A percentile compares a stretch with the other conserved stretches of the same genome.
These are phyloP conservation scores for Xylariales sp. DNA, from an alignment of 2,329 filamentous ascomycete genomes.

Conservation along the genomic window DNA sequence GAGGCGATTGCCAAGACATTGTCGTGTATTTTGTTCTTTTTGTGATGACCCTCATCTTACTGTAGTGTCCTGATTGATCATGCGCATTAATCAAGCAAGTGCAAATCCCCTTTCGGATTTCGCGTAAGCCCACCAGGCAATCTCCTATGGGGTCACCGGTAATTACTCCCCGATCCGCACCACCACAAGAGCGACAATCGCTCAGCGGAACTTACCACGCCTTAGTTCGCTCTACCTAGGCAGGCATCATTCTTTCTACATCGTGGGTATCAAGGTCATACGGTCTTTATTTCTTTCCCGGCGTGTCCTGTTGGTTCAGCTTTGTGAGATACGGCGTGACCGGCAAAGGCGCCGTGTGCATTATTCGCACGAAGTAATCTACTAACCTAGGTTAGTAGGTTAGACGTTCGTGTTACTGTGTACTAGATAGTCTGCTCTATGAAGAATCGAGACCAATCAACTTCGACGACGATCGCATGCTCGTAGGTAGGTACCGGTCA, in stretches of 20 bases:
- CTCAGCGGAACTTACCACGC: background rate
- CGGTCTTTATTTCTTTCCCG: background rate
- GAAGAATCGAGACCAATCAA: background rate
- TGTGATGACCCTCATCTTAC: background rate
- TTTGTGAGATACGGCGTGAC: too few relatives aligned
- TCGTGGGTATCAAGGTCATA: too few relatives aligned
- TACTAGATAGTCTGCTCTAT: too few relatives aligned
- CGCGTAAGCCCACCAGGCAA: background rate
- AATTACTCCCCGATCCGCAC: constrained; percentile 1
- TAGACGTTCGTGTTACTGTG: too few relatives aligned
- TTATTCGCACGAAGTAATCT: too few relatives aligned
- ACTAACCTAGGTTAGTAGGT: too few relatives aligned
- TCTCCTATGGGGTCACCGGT: background rate
- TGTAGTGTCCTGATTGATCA: too few relatives aligned
- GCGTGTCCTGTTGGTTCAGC: background rate
- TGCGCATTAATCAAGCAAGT: background rate
- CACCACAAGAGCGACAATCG: background rate
- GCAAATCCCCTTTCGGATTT: background rate
- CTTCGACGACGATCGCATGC: background rate
- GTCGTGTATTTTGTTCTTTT: background rate
- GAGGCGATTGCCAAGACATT: too few relatives aligned
- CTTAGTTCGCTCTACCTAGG: too few relatives aligned
- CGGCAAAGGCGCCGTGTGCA: too few relatives aligned
- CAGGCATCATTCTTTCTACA: too few relatives aligned
- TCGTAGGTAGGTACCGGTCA: background rate